These are phyloP conservation scores for Ploettnerulaceae sp. DNA, from an alignment of 2,329 filamentous ascomycete species.

Conservation along the genomic window DNA sequence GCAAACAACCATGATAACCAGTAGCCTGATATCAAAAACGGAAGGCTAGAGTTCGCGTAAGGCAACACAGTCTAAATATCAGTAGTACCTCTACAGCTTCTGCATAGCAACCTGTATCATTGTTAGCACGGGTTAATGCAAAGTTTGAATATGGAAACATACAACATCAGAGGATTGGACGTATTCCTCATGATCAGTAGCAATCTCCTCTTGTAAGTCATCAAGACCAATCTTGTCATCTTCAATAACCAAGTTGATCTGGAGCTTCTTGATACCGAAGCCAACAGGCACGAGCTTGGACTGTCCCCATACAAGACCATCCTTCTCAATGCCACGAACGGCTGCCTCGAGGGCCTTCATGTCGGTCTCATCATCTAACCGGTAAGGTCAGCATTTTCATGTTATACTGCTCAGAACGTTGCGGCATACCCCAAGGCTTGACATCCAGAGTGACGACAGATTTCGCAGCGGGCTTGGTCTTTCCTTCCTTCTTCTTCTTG, in stretches of 20 bases:
- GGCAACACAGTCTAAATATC: constrained; percentile 17
- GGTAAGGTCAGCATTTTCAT: constrained; percentile 7
- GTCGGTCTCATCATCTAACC: constrained; percentile 82
- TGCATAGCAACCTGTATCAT: constrained; percentile 65
- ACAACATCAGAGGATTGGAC: constrained; percentile 91
- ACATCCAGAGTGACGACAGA: constrained; percentile 93
- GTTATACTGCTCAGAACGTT: background rate
- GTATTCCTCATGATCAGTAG: constrained; percentile 76
- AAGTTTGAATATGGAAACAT: constrained; percentile 32
- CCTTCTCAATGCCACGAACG: constrained; percentile 80
- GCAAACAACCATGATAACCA: constrained; percentile 21
- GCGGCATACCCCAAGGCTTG: constrained; percentile 91
- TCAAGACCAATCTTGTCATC: constrained; percentile 90
- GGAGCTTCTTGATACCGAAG: constrained; percentile 98
- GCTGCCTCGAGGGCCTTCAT: constrained; percentile 75
- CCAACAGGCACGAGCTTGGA: constrained; percentile 86
- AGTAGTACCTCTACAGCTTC: constrained; percentile 66
- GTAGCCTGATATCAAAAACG: constrained; percentile 25
- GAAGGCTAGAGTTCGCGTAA: constrained; percentile 17
- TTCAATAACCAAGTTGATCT: constrained; percentile 97
- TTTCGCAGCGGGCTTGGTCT: constrained; percentile 90
- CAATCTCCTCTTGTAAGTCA: constrained; percentile 83
- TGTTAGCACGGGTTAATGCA: constrained; percentile 21
- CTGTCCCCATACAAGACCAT: constrained; percentile 93
- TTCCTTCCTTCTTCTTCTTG: constrained; percentile 93